phyloP scores from a whole-genome alignment of 257 asterid species.

The Primulina huaijiensis region DNA sequence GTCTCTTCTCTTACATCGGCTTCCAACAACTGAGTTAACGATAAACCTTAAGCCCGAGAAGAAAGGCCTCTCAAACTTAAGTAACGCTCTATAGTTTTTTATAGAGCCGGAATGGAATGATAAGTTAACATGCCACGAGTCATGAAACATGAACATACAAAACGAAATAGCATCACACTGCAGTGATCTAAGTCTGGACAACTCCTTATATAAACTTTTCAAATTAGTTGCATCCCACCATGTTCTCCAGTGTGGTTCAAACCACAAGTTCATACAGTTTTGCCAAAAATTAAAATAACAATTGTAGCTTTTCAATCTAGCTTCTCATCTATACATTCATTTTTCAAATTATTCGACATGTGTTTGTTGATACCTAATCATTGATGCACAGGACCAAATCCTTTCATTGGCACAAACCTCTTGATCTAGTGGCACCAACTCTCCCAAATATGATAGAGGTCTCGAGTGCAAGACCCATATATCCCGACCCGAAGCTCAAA shows the following conservation, averaged over 20 bases:
- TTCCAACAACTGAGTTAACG: too few relatives aligned
- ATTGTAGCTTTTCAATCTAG: too few relatives aligned
- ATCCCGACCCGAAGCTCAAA: neutral
- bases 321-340: neutral
- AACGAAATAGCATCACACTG: neutral
- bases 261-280: neutral
- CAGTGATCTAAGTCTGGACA: too few relatives aligned
- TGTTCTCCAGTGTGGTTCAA: neutral
- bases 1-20: neutral
- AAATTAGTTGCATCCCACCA: neutral
- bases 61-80: neutral
- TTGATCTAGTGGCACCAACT: neutral
- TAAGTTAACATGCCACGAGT: too few relatives aligned
- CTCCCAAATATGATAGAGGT: neutral
- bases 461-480: neutral
- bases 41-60: neutral
- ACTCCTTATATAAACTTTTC: neutral
- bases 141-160: neutral
- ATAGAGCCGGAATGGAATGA: neutral
- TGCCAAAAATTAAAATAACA: neutral
- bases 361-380: neutral
- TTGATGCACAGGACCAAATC: neutral
- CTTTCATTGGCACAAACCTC: neutral
- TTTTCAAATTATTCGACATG: neutral
- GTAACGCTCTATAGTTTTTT: neutral